Conservation (phyloP, 371 early-diverging fungal genomes). For the Mortierella sp. region DNA sequence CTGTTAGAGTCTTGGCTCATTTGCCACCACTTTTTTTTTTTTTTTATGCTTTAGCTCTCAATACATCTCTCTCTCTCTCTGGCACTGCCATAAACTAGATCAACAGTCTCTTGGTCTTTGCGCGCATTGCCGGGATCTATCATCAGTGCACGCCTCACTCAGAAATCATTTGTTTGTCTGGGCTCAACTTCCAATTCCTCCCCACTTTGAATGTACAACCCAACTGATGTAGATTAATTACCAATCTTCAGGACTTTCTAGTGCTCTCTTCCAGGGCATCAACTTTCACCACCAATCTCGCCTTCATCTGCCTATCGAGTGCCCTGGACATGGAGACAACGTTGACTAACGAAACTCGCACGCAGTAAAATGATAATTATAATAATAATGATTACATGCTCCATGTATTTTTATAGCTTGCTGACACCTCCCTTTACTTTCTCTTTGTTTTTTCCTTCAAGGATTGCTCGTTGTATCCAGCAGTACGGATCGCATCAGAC, state of each 20-base stretch:
- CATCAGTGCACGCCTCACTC: no score
- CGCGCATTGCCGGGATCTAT: no score
- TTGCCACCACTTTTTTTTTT: no score
- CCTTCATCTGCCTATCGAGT: constrained; percentile 19
- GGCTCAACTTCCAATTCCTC: background rate
- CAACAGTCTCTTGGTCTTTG: no score
- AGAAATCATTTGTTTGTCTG: background rate
- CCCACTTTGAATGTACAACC: background rate
- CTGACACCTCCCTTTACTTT: background rate
- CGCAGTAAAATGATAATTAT: background rate
- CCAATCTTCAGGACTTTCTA: constrained; percentile 2
- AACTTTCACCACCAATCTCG: background rate
- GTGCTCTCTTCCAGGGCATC: background rate
- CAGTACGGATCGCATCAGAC: constrained; percentile 11
- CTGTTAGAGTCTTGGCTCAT: background rate
- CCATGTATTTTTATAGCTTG: background rate
- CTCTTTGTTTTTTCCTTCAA: background rate
- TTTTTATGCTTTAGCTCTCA: no score
- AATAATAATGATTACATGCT: background rate
- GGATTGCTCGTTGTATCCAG: background rate
- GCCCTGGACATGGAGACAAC: constrained; percentile 5
- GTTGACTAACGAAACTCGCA: background rate
- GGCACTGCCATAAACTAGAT: no score
- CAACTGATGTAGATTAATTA: background rate
- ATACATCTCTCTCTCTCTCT: no score